These are phyloP conservation scores for Fusarium citri DNA, from an alignment of 2,329 filamentous ascomycete genomes.

Conservation along the genomic window DNA sequence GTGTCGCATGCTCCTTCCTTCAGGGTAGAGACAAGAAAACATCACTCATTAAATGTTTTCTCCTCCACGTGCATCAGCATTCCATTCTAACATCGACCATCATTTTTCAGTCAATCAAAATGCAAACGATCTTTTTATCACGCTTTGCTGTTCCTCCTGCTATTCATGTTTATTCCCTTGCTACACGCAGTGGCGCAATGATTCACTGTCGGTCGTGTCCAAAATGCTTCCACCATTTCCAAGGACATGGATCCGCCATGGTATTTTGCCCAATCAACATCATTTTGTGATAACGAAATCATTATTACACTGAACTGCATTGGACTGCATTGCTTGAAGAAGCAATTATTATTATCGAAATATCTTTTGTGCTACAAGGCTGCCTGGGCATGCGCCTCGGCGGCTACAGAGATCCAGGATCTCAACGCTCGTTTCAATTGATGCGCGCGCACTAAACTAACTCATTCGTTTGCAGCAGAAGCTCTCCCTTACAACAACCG, in stretches of 20 bases:
- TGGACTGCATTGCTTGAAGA: constrained; percentile 9
- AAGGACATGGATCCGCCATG: neutral
- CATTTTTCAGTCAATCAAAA: neutral
- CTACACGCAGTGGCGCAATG: neutral
- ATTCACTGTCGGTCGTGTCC: constrained; percentile 32
- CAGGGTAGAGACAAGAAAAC: neutral
- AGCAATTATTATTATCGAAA: neutral
- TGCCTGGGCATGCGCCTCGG: neutral
- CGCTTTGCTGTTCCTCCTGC: neutral
- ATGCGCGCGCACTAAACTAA: neutral
- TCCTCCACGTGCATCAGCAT: neutral
- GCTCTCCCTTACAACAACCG: constrained; percentile 4
- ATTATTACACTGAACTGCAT: constrained; percentile 9
- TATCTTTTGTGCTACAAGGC: neutral
- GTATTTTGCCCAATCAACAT: constrained; percentile 21
- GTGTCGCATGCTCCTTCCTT: neutral
- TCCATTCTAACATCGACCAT: neutral
- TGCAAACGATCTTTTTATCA: neutral
- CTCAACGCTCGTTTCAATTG: constrained; percentile 2
- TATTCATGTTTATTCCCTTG: neutral
- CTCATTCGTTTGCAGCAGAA: constrained; percentile 1
- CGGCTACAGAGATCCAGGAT: constrained; percentile 1
- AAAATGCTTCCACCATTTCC: constrained; percentile 4
- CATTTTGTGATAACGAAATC: constrained; percentile 20
- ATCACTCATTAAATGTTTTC: neutral